phyloP scores from a whole-genome alignment of 140 eudicot species.

The Oenanthe javanica region DNA sequence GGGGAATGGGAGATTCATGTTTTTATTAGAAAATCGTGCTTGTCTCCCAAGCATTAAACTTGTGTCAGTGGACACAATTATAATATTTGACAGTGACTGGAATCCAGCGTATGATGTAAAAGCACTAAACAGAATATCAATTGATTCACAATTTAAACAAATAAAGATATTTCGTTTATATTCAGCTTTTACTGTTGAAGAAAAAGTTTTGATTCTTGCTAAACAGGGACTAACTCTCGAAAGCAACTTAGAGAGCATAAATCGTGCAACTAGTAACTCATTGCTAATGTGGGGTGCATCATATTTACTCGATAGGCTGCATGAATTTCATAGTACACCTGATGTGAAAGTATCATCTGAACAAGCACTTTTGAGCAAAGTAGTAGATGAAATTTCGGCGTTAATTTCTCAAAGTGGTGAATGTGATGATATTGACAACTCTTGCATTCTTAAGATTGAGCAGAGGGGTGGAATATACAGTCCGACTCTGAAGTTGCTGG shows the following conservation, averaged over 20 bases:
- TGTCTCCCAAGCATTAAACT: conserved; percentile 55
- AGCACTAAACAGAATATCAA: conserved; percentile 52
- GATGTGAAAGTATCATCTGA: conserved; percentile 21
- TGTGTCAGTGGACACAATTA: conserved; percentile 54
- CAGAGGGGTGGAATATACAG: conserved; percentile 33
- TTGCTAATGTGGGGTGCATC: conserved; percentile 85
- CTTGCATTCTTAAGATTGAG: conserved; percentile 38
- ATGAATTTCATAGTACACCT: conserved; percentile 46
- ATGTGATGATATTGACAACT: conserved; percentile 9
- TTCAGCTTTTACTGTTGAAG: conserved; percentile 70
- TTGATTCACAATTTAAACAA: conserved; percentile 45
- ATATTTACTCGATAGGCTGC: conserved; percentile 46
- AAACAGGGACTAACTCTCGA: conserved; percentile 41
- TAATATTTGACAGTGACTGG: conserved; percentile 69
- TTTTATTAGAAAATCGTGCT: conserved; percentile 77
- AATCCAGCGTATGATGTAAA: conserved; percentile 75
- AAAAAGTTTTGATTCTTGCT: conserved; percentile 55
- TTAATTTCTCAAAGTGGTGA: conserved; percentile 27
- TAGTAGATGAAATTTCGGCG: conserved; percentile 40
- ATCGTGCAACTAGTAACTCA: conserved; percentile 36
- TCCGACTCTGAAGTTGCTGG: conserved; percentile 30
- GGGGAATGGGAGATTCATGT: conserved; percentile 54
- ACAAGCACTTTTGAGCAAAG: conserved; percentile 24
- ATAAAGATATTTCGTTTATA: conserved; percentile 68
- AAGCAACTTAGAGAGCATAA: conserved; percentile 34